Evolutionary conservation across 176 grass and related monocot genomes (phyloP).

Genomic region (sorghum (Sorghum bicolor)): Sorghum_bicolor_NCBIv3 NC_012877.2:32496001-32496500

Average conservation of each 20-base stretch:
- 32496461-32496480: slow-evolving; percentile 43
- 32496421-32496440: slow-evolving; percentile 39
- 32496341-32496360: slow-evolving; percentile 88
- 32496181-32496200: slow-evolving; percentile 92
- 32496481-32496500: slow-evolving; percentile 85
- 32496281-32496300: slow-evolving; percentile 56
- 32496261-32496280: slow-evolving; percentile 42
- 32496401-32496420: slow-evolving; percentile 26
- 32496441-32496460: slow-evolving; percentile 60
- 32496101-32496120: slow-evolving; percentile 81
- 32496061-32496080: too few species aligned
- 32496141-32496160: slow-evolving; percentile 49
- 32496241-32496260: slow-evolving; percentile 74
- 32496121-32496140: slow-evolving; percentile 64
- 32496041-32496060: too few species aligned
- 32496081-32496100: slow-evolving; percentile 95
- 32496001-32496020: too few species aligned
- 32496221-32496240: slow-evolving; percentile 96
- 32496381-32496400: slow-evolving; percentile 50
- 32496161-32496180: slow-evolving; percentile 80
- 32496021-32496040: too few species aligned
- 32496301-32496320: slow-evolving; percentile 64
- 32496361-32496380: slow-evolving; percentile 78
- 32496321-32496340: slow-evolving; percentile 67
- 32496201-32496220: slow-evolving; percentile 99